Conservation (phyloP, 2,329 filamentous ascomycete genomes). For the Amesomyces nigricolor region DNA sequence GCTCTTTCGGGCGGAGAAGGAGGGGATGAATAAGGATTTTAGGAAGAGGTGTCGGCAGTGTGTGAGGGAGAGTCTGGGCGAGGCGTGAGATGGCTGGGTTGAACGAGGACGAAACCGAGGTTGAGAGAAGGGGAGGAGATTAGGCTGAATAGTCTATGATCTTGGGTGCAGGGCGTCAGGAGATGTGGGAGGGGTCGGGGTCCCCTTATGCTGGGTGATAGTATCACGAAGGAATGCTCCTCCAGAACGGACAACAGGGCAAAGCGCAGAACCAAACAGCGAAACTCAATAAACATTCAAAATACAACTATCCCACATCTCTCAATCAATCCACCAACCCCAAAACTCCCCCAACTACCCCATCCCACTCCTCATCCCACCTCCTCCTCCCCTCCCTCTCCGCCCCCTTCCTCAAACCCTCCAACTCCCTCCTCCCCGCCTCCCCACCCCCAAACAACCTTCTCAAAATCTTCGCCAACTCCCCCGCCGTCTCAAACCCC, state of each 20-base stretch:
- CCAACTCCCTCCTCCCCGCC: constrained; percentile 48
- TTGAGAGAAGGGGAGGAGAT: too few species aligned
- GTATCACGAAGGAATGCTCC: not conserved
- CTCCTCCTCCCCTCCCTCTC: constrained; percentile 65
- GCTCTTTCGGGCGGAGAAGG: constrained; percentile 73
- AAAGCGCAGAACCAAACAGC: not conserved
- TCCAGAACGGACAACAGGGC: not conserved
- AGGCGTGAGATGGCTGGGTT: constrained; percentile 45
- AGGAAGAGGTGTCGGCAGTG: constrained; percentile 70
- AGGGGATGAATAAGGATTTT: constrained; percentile 62
- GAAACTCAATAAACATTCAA: not conserved
- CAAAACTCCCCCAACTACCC: constrained; percentile 68
- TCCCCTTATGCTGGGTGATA: not conserved
- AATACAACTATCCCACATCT: not conserved
- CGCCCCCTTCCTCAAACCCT: constrained; percentile 61
- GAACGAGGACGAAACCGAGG: not conserved
- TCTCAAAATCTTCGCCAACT: constrained; percentile 58
- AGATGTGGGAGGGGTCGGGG: too few species aligned
- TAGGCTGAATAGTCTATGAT: too few species aligned
- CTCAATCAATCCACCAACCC: constrained; percentile 36
- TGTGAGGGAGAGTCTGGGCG: constrained; percentile 75
- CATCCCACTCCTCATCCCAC: constrained; percentile 93
- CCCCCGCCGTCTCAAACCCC: constrained; percentile 69
- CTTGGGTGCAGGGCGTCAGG: too few species aligned
- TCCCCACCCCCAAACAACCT: constrained; percentile 52